Base-by-base conservation (phyloP, 1,284 basidiomycete genomes). In the Phlebopus sp. region DNA sequence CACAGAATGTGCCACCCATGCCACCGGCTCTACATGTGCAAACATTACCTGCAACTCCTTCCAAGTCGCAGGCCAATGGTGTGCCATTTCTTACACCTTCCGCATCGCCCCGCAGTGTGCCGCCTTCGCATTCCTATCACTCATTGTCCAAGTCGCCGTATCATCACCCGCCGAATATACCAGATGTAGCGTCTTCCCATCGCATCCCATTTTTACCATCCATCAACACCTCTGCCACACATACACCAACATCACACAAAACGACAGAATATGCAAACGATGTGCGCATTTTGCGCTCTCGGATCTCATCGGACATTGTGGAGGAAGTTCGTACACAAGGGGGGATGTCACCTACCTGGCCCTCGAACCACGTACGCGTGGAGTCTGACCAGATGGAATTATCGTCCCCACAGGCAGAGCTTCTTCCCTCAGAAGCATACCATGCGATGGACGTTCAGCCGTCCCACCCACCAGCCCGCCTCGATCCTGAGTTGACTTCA, bases 321-420 rank as follows among this genome's bases (percentile, higher is more conserved):
- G 73, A 75, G 56, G 71, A 74, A 53, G 63, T 60, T 42, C 71
- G 69, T 17, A 59, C 58, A 23, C 60, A 62, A 47, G 53, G 55
- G 38, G 55, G 55, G 56, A 58, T 42, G 11, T 46, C 68, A 42
- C 51, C 58, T 29, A 44, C 62, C 30, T 64, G 66, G 63, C 51
- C 59, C 7, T 54, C 55, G 14, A 60, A 59, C 36, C 63, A 64
- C 42, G 47, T 60, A 63, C 53, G 68, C 56, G 46, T 51, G 17
- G 81, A 82, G 57, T 79, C 81, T 62, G 78, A 82, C 41, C 66
- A 55, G 46, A 88, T 87, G 82, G 82, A 84, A 45, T 66, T 78
- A 13, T 76, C 79, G 15, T 63, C 59, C 27, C 73, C 78, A 9
- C 69, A 73, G 42, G 61, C 62, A 34, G 78, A 82, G 46, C 55